Evolutionary conservation across 2,329 filamentous ascomycete genomes (phyloP).

Genomic region (Talaromyces amestolkiae): DNA sequence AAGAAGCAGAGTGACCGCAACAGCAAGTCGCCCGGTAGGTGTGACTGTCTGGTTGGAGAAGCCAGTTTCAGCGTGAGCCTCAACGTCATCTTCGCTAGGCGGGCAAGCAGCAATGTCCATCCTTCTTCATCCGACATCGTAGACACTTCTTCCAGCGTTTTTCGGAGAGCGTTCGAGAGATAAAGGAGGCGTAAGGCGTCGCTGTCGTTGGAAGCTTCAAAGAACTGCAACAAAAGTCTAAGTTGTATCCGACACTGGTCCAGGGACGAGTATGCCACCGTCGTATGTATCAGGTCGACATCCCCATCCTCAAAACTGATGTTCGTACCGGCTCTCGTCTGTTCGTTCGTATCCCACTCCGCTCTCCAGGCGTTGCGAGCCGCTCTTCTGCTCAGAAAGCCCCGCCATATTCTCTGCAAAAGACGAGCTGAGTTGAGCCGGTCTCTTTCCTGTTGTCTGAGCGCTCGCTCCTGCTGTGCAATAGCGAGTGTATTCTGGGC

Average conservation of each 20-base stretch:
- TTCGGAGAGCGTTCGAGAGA: slow-evolving; percentile 43
- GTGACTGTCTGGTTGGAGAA: slow-evolving; percentile 23
- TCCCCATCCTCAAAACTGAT: slow-evolving; percentile 40
- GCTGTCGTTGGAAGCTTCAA: slow-evolving; percentile 51
- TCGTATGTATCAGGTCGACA: slow-evolving; percentile 21
- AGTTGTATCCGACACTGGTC: slow-evolving; percentile 49
- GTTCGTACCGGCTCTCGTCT: slow-evolving; percentile 28
- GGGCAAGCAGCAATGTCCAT: slow-evolving; percentile 41
- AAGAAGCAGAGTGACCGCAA: slow-evolving; percentile 38
- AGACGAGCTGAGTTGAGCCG: slow-evolving; percentile 68
- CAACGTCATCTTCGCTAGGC: slow-evolving; percentile 39
- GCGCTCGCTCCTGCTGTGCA: slow-evolving; percentile 80
- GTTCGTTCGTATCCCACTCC: slow-evolving; percentile 63
- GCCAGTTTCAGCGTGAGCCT: slow-evolving; percentile 31
- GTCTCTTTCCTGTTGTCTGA: slow-evolving; percentile 77
- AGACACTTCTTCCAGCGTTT: slow-evolving; percentile 37
- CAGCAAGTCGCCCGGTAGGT: slow-evolving; percentile 31
- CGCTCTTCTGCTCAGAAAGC: slow-evolving; percentile 61
- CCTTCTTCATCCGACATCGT: slow-evolving; percentile 39
- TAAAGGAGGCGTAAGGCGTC: slow-evolving; percentile 45
- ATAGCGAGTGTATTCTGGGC: slow-evolving; percentile 76
- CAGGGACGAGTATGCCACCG: slow-evolving; percentile 12
- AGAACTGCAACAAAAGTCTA: slow-evolving; percentile 66
- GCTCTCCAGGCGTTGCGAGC: slow-evolving; percentile 59
- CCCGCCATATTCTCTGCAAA: slow-evolving; percentile 82